Evolutionary conservation across 805 yeast genomes (phyloP).

Genomic region (Blastobotrys muscicola): DNA sequence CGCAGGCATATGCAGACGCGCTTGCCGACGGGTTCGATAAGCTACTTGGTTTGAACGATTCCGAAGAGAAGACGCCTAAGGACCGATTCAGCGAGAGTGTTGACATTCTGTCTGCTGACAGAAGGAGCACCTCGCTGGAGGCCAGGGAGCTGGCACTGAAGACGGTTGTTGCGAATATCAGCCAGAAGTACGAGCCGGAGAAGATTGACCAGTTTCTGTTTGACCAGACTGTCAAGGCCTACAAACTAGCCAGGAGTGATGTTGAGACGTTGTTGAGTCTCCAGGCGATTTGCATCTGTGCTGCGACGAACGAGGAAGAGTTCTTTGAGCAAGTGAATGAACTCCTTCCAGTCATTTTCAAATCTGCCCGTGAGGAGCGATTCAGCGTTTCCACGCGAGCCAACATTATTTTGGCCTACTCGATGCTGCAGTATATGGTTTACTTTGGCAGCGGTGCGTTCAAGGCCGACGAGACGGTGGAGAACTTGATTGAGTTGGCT

Average conservation of each 20-base stretch:
- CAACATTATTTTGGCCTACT: constrained; percentile 20
- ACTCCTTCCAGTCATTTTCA: constrained; percentile 13
- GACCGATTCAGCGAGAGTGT: constrained; percentile 16
- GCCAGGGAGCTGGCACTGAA: constrained; percentile 27
- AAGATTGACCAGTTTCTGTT: constrained; percentile 15
- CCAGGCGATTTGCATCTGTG: constrained; percentile 21
- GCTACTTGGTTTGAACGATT: constrained; percentile 5
- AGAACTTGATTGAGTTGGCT: constrained; percentile 16
- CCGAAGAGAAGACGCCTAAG: constrained; percentile 4
- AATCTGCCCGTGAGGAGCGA: constrained; percentile 5
- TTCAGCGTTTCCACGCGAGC: constrained; percentile 14
- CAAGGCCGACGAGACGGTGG: constrained; percentile 21
- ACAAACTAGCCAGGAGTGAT: constrained; percentile 20
- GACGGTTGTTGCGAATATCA: constrained; percentile 19
- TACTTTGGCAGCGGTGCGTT: constrained; percentile 28
- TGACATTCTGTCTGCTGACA: constrained; percentile 22
- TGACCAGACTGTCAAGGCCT: constrained; percentile 17
- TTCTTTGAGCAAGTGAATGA: constrained; percentile 13
- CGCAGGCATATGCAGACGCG: constrained; percentile 8
- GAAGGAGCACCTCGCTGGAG: constrained; percentile 23
- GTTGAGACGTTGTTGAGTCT: constrained; percentile 23
- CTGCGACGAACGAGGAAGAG: constrained; percentile 20
- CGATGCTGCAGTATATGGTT: constrained; percentile 23
- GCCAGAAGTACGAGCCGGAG: constrained; percentile 25
- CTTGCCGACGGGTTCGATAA: constrained; percentile 11